Evolutionary conservation across 768 basidiomycete species (phyloP), one percentile per base, ranked within the genome.

Genomic region (Hebeloma cylindrosporum): DNA sequence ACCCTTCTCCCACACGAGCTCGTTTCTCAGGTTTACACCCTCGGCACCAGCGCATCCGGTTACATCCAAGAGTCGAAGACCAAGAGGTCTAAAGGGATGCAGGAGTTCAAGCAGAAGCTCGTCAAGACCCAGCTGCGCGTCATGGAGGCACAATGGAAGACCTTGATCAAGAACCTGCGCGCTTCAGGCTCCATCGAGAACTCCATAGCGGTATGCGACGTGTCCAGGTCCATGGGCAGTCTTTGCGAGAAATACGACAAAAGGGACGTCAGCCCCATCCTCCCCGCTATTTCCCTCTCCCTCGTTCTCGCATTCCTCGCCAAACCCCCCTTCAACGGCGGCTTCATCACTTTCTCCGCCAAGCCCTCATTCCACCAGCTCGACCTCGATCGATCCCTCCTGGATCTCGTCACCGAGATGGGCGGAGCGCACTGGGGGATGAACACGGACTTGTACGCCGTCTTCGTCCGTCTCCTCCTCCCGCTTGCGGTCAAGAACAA

Each of bases 151-250:
- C 86, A 88, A 62, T 88, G 85, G 86, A 71, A 73, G 43, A 66
- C 80, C 0, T 67, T 88, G 32, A 63, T 88, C 25, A 62, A 68
- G 13, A 69, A 68, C 4, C 63, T 86, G 4, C 69, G 70, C n/a
- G 75, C 78, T 22, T 64, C 73, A 0, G 81, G 83, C 1, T 59
- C 62, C n/a, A 53, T 89, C 28, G 76, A 82, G 1, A 85, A 80
- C 49, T 71, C 75, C 7, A 57, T 89, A 18, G 85, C 85, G 0
- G 54, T 88, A 20, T 87, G 83, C 60, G 87, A 88, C 55, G 84
- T 88, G 13, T 86, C 83, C 0, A 85, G 82, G 0, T 84, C 82
- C 7, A 88, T 88, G 87, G 83, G 81, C 1, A 17, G 9, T 9
- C 18, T 74, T 3, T 1, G 18, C 28, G 8, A 10, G 1, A 3